These are phyloP conservation scores for Bacidia gigantensis DNA, from an alignment of 495 filamentous ascomycete genomes.

Conservation along the genomic window DNA sequence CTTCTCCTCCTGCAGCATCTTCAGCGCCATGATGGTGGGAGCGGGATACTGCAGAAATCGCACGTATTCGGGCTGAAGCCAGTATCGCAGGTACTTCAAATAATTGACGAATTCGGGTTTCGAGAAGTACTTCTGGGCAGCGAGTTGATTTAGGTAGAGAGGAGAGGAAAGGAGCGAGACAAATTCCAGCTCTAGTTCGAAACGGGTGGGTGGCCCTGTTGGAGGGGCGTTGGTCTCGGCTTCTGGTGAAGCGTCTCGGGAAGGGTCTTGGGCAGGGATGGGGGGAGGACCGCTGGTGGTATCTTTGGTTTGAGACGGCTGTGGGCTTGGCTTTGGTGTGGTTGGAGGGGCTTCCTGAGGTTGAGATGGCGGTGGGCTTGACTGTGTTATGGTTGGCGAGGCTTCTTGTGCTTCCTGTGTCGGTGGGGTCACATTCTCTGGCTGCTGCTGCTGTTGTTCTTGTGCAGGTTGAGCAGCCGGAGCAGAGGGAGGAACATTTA, in stretches of 20 bases:
- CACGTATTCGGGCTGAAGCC: slow-evolving; percentile 64
- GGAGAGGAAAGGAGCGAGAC: slow-evolving; percentile 79
- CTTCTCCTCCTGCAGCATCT: slow-evolving; percentile 66
- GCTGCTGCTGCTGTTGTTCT: not conserved
- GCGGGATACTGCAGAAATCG: slow-evolving; percentile 72
- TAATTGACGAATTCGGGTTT: slow-evolving; percentile 54
- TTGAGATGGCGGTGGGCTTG: too few species aligned
- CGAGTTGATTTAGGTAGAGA: slow-evolving; percentile 70
- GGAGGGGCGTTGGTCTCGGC: slow-evolving; percentile 18
- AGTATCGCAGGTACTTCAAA: slow-evolving; percentile 76
- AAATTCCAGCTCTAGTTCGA: slow-evolving; percentile 70
- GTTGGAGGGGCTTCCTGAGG: not conserved
- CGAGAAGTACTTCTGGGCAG: slow-evolving; percentile 40
- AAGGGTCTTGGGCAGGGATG: slow-evolving; percentile 9
- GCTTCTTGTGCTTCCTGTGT: too few species aligned
- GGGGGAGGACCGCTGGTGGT: not conserved
- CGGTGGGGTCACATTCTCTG: too few species aligned
- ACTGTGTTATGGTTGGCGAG: too few species aligned
- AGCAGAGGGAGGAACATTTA: slow-evolving; percentile 17
- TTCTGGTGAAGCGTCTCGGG: slow-evolving; percentile 14
- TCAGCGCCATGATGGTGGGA: slow-evolving; percentile 66
- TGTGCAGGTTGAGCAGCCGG: not conserved
- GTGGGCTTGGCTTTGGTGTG: not conserved
- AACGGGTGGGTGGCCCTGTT: slow-evolving; percentile 51
- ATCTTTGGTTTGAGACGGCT: not conserved